Percentiles rank a stretch among this genome's conserved stretches.
Conservation (phyloP, 345 rosid species). For the Gossypium arboreum region DNA sequence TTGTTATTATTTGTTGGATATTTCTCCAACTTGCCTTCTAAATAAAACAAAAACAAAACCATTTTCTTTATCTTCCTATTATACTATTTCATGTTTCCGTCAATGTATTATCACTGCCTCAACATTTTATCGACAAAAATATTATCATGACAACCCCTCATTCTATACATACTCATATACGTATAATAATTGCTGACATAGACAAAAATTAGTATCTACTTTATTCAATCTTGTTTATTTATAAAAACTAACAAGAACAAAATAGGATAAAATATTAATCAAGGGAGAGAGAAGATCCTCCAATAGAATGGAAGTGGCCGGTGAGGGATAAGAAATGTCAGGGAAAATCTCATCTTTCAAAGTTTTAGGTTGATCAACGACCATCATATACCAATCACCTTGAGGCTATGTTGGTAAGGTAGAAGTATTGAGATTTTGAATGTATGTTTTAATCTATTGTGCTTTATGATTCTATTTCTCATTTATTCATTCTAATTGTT, state of each 20-base stretch:
- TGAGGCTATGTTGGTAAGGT: neutral
- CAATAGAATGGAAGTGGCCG: conserved; percentile 20
- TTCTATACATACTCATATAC: neutral
- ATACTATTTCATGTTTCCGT: neutral
- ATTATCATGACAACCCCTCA: neutral
- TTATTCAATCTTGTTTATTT: neutral
- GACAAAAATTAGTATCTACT: neutral
- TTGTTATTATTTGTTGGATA: conserved; percentile 15
- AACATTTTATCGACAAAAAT: neutral
- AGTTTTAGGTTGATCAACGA: conserved; percentile 12
- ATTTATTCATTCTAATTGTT: too few relatives aligned
- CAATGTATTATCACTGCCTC: neutral
- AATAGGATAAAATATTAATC: neutral
- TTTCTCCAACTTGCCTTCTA: conserved; percentile 32
- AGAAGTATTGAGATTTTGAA: neutral
- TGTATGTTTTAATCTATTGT: too few relatives aligned
- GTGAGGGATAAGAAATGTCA: conserved; percentile 1
- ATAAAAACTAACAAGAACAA: neutral
- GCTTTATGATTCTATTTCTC: too few relatives aligned
- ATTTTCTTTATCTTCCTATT: neutral
- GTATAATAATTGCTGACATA: neutral
- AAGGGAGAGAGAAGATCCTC: conserved; percentile 8
- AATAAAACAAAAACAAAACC: neutral
- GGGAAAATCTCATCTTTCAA: conserved; percentile 18
- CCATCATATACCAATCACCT: conserved; percentile 9